Evolutionary conservation across 495 filamentous ascomycete species (phyloP).

Genomic region (Neurospora tetrasperma): DNA sequence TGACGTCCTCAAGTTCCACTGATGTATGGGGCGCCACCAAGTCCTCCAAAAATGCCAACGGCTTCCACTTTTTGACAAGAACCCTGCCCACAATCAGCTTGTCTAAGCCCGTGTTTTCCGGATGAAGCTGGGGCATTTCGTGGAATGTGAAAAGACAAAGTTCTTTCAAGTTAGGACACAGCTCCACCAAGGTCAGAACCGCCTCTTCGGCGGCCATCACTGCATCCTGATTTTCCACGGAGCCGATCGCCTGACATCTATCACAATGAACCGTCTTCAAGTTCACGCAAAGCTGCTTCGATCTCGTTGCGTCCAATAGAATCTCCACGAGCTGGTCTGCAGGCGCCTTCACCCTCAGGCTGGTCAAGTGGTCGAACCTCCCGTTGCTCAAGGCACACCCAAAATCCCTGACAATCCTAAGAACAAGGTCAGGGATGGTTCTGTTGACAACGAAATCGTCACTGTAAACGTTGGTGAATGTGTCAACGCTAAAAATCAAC

Average conservation of each 20-base stretch:
- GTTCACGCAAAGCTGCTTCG: not conserved
- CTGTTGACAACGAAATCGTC: not conserved
- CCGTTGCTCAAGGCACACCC: not conserved
- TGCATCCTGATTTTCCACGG: not conserved
- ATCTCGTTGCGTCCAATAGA: not conserved
- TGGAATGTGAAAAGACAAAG: not conserved
- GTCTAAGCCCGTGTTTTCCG: not conserved
- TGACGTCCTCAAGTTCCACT: not conserved
- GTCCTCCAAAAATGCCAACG: not conserved
- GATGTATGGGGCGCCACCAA: not conserved
- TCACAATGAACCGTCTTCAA: not conserved
- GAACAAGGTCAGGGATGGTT: not conserved
- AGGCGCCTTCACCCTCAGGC: not conserved
- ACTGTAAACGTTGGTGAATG: not conserved
- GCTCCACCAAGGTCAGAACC: not conserved
- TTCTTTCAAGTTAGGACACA: not conserved
- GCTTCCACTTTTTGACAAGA: not conserved
- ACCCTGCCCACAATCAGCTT: not conserved
- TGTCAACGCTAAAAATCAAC: not conserved
- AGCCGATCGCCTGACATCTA: not conserved
- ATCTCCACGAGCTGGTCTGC: not conserved
- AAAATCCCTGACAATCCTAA: not conserved
- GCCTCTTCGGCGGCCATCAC: not conserved
- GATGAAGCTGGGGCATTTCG: not conserved
- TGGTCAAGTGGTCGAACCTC: not conserved